A percentile compares a stretch with the other conserved stretches of the same genome.
These are phyloP conservation scores for Rhodotorula toruloides DNA, from an alignment of 768 basidiomycete genomes.

Conservation along the genomic window DNA sequence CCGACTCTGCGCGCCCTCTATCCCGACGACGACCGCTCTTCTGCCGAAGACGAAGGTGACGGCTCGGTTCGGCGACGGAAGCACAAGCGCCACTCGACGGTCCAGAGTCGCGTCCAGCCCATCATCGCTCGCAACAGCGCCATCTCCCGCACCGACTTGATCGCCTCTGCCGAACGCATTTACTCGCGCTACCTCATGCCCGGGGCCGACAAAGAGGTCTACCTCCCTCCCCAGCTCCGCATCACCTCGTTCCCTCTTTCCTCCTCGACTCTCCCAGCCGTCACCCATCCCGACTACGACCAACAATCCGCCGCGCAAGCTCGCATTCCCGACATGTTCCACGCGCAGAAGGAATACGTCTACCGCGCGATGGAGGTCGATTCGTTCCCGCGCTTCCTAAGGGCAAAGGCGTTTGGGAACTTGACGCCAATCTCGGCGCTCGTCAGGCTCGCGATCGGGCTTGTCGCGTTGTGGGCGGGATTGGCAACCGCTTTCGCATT, in stretches of 20 bases:
- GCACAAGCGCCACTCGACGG: constrained; percentile 5
- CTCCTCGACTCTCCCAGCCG: constrained; percentile 65
- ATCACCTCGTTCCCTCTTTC: constrained; percentile 84
- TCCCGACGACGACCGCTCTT: constrained; percentile 38
- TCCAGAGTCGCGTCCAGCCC: constrained; percentile 59
- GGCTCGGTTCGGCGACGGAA: neutral
- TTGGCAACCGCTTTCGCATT: constrained; percentile 82
- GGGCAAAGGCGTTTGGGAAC: constrained; percentile 97
- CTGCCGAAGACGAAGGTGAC: neutral
- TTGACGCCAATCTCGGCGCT: constrained; percentile 85
- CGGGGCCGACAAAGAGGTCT: constrained; percentile 92
- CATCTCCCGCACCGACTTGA: constrained; percentile 80
- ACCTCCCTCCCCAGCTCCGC: constrained; percentile 86
- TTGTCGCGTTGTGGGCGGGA: constrained; percentile 91
- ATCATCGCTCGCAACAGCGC: constrained; percentile 86
- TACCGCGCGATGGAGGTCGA: constrained; percentile 45
- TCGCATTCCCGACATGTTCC: constrained; percentile 88
- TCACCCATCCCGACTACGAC: constrained; percentile 48
- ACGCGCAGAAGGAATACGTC: constrained; percentile 75
- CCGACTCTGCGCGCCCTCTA: constrained; percentile 42
- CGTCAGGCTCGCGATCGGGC: constrained; percentile 74
- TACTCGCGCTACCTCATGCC: constrained; percentile 87
- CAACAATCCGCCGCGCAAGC: constrained; percentile 72
- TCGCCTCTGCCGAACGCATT: constrained; percentile 91
- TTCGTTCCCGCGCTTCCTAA: constrained; percentile 66